Evolutionary conservation across 2,329 filamentous ascomycete species (phyloP), one percentile per base, ranked within the genome.

Genomic region (Talaromyces sp.): DNA sequence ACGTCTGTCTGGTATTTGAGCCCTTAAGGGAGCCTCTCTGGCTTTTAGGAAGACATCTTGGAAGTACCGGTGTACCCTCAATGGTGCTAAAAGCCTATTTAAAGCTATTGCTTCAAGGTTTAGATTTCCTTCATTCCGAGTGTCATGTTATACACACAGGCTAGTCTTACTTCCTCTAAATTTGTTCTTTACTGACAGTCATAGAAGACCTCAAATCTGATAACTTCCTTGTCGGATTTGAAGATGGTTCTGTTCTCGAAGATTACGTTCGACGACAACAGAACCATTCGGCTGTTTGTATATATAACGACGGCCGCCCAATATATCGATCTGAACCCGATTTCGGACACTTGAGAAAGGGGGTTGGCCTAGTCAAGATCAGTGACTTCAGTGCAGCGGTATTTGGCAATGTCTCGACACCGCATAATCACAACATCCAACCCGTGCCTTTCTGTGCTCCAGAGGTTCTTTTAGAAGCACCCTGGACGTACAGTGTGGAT

Each of bases 361-460:
- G 54, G 14, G 16, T 58, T 58, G 16, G 54, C 6, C n/a, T 58
- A 3, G 33, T 58, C 54, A 58, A 58, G 57, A 73, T 76, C 52
- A 72, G 68, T 41, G 74, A 77, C 63, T 74, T 76, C 62, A 72
- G 71, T 39, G 59, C 71, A 19, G 71, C 74, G 5, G 68, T 71
- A 33, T 70, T 66, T 64, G 72, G 72, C 41, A 59, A 73, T 52
- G 61, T 54, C 2, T 65, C 76, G 72, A 63, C 64, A n/a, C 67
- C 66, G 9, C 68, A 77, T 71, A 68, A 84, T 76, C 68, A 81
- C 73, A 60, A 79, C 73, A 70, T 84, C 77, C 57, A 86, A 72
- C 58, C 58, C 22, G 3, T 47, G 14, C 19, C 39, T 31, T 49
- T 47, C 41, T 47, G 39, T 35, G 37, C 72, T 3, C 74, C 74